These are phyloP conservation scores for Epichloe baconii DNA, from an alignment of 2,329 filamentous ascomycete species.

Conservation along the genomic window DNA sequence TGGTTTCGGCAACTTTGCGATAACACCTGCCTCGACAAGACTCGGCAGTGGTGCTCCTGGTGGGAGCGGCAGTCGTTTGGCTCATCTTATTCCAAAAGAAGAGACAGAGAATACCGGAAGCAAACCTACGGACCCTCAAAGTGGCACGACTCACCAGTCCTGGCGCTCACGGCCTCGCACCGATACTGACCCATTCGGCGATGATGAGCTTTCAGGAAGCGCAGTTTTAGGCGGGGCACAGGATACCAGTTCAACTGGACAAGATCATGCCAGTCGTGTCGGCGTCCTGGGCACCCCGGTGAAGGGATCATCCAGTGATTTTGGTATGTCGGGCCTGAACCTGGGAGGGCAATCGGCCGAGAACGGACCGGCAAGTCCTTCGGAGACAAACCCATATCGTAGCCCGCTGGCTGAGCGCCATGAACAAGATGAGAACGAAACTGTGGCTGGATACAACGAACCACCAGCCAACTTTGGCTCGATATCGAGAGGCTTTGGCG, in stretches of 20 bases:
- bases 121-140: constrained; percentile 37
- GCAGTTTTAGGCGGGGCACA: constrained; percentile 64
- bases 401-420: constrained; percentile 73
- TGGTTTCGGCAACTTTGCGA: constrained; percentile 81
- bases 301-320: constrained; percentile 42
- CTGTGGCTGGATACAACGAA: constrained; percentile 28
- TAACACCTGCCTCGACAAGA: constrained; percentile 45
- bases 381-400: constrained; percentile 90
- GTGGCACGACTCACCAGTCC: constrained; percentile 27
- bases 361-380: constrained; percentile 73
- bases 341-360: constrained; percentile 43
- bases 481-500: constrained; percentile 36
- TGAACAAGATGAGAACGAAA: constrained; percentile 48
- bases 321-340: constrained; percentile 49
- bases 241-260: constrained; percentile 41
- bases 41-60: constrained; percentile 50
- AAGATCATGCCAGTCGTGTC: constrained; percentile 19
- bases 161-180: constrained; percentile 52
- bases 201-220: constrained; percentile 50
- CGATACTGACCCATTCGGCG: constrained; percentile 67
- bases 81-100: constrained; percentile 71
- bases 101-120: constrained; percentile 49
- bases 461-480: constrained; percentile 38
- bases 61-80: constrained; percentile 74
- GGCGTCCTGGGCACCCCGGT: constrained; percentile 39